Evolutionary conservation across 306 rosid genomes (phyloP).

Genomic region (Citrullus colocynthis): DNA sequence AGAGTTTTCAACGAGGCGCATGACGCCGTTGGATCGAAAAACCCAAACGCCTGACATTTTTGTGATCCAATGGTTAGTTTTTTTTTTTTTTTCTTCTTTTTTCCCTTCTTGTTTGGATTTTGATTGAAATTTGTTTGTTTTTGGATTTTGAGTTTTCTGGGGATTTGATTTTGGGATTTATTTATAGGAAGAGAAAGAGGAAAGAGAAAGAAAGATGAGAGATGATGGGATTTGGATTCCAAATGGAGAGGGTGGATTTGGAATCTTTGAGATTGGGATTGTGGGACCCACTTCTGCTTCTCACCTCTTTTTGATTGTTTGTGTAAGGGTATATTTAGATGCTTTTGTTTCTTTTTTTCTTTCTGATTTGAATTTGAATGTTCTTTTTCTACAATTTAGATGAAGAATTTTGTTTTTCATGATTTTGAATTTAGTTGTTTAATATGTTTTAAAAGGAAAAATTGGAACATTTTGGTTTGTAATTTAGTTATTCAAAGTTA

Average conservation of each 20-base stretch:
- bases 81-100: not conserved
- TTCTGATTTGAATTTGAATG: not conserved
- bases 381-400: not conserved
- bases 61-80: not conserved
- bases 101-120: not conserved
- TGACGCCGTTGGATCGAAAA: constrained; percentile 57
- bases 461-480: too few relatives aligned
- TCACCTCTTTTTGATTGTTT: not conserved
- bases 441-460: too few relatives aligned
- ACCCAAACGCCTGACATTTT: constrained; percentile 85
- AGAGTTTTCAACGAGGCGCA: constrained; percentile 51
- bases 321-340: not conserved
- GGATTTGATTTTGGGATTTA: not conserved
- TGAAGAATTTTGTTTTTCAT: not conserved
- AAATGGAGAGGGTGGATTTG: not conserved
- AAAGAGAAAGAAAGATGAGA: too few relatives aligned
- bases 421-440: too few relatives aligned
- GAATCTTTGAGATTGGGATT: not conserved
- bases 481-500: too few relatives aligned
- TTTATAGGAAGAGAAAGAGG: not conserved
- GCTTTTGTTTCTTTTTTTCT: not conserved
- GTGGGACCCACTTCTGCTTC: not conserved
- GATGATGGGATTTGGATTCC: not conserved
- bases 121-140: not conserved
- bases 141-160: not conserved